A percentile compares a stretch with the other conserved stretches of the same genome.
Conservation (phyloP, 2,329 filamentous ascomycete species). For the Calonectria pteridis region DNA sequence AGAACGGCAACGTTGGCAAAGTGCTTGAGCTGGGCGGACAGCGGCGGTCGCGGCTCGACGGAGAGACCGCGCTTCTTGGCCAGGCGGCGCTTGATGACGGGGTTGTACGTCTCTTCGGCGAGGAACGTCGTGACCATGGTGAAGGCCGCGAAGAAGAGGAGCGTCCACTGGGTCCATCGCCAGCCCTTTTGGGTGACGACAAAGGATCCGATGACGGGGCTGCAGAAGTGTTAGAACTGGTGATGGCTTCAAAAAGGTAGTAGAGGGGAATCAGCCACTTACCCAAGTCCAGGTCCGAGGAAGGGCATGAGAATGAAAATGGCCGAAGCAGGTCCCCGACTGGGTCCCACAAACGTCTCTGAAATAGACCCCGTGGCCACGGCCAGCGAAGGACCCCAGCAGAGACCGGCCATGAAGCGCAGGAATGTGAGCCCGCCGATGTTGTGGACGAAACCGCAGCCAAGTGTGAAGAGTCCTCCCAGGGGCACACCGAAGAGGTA, state of each 20-base stretch:
- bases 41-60: slow-evolving; percentile 39
- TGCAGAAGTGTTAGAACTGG: slow-evolving; percentile 38
- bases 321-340: slow-evolving; percentile 57
- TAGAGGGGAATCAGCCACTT: slow-evolving; percentile 27
- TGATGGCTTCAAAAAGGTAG: rapidly evolving
- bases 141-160: slow-evolving; percentile 60
- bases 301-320: slow-evolving; percentile 65
- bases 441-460: slow-evolving; percentile 63
- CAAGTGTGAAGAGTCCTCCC: slow-evolving; percentile 68
- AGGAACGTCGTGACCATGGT: slow-evolving; percentile 52
- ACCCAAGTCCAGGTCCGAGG: slow-evolving; percentile 65
- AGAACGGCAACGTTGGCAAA: slow-evolving; percentile 60
- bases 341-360: slow-evolving; percentile 60
- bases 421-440: slow-evolving; percentile 65
- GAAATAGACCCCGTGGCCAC: slow-evolving; percentile 63
- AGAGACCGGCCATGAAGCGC: slow-evolving; percentile 69
- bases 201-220: slow-evolving; percentile 63
- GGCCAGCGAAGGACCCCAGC: slow-evolving; percentile 61
- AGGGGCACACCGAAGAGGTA: slow-evolving; percentile 61
- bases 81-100: slow-evolving; percentile 58
- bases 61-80: slow-evolving; percentile 51
- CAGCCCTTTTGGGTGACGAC: slow-evolving; percentile 59
- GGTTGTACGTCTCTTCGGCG: slow-evolving; percentile 69
- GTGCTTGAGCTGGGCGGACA: slow-evolving; percentile 39
- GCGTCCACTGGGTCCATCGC: slow-evolving; percentile 67